Base-by-base conservation (phyloP, 257 asterid genomes). In the Euphrasia confusa region DNA sequence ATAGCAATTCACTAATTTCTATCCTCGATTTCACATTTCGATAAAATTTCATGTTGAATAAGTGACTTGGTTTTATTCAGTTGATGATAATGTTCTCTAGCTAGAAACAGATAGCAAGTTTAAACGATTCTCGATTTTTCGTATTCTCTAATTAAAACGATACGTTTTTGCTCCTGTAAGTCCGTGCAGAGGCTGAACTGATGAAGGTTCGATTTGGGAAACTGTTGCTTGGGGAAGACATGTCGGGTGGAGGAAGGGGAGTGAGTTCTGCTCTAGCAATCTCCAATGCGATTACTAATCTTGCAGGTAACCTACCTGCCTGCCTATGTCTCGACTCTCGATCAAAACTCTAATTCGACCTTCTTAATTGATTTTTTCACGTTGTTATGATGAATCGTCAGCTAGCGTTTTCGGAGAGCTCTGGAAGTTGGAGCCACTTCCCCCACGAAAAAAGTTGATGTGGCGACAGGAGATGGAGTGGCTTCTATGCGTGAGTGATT, bases 161-260 rank as follows among this genome's bases (percentile, higher is more conserved):
- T 35, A 18, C 40, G 1, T 50, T 54, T 60, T 14, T 60, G 0
- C 5, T 50, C 33, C 39, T 14, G 47, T 21, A 21, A 21, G 65
- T 53, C 49, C 7, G 55, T 65, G 40, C 85, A 86, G 99, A 81
- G 72, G 81, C 82, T 52, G 90, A 84, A 57, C 48, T 84, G 66
- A 89, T 92, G 91, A 92, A 92, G 71, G 85, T 84, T 69, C 73
- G 96, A 37, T 92, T 92, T 30, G 89, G 95, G 1, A 89, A 87
- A 74, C 58, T 92, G 67, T 75, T 92, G 66, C 81, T 92, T 1
- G 99, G 99, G 59, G 97, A 92, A 75, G 99, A 92, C 58, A 92
- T 92, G 96, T 84, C 96, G 4, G 99, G 99, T 66, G 97, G 95
- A 67, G 96, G 94, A n/a, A 83, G 81, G 71, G 99, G 97, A 73